Base-by-base conservation (phyloP, 495 filamentous ascomycete species). In the Xylaria cubensis region DNA sequence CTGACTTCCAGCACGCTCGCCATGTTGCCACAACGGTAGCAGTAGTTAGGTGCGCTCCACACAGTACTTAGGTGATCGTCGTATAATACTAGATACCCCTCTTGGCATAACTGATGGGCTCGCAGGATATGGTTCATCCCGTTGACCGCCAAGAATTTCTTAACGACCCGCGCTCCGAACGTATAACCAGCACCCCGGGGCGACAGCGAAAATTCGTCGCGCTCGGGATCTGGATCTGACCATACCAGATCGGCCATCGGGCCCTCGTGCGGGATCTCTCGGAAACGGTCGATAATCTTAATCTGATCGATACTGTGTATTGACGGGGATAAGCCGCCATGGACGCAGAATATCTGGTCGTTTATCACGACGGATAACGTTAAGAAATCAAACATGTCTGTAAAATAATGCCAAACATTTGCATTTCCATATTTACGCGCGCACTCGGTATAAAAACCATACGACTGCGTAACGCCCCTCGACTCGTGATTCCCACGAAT, bases 181-280 rank as follows among this genome's bases (percentile, higher is more conserved):
- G 94, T 98, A 81, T 99, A 99, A 4, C 96, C 96, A 15, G 96
- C 96, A 1, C 96, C 96, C 41, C 96, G 88, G 7, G 97, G 97
- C 8, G 93, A 97, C 3, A 99, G 88, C 0, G 92, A 94, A 84
- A 99, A 99, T 80, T 99, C 96, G 80, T 99, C 96, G 32, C 94
- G 89, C 69, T 98, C 96, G 2, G 93, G 90, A 76, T 99, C 96
- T 1, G 96, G 96, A 78, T 99, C 96, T 2, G 93, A 97, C 96
- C 96, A 99, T 21, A 99, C 96, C 6, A 99, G 83, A 79, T 99
- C 96, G n/a, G 96, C 96, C 96, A 99, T 99, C 5, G 96, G 96
- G 0, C 96, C 96, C 81, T 99, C 96, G 81, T 99, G 96, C 1
- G 96, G 96, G 62, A 99, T 99, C 78, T 99, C 96, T 53, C 96